Evolutionary conservation across 345 rosid genomes (phyloP), one percentile per base, ranked within the genome.

Genomic region (Melastoma malabathricum): DNA sequence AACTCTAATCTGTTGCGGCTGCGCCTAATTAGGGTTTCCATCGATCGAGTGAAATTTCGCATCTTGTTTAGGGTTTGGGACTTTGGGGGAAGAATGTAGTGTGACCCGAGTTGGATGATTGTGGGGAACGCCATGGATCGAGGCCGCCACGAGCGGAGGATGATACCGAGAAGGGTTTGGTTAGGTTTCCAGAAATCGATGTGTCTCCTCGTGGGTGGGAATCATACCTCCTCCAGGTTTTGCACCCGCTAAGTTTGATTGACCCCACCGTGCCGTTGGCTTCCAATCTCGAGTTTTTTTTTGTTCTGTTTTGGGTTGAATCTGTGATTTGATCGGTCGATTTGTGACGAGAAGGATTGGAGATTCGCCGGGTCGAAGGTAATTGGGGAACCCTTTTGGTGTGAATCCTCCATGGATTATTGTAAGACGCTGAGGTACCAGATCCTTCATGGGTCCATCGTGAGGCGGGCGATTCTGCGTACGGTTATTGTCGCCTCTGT

Each of bases 171-270:
- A 62, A 69, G 80, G 68, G 83, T 79, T 56, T 83, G 89, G 95
- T 71, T 81, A 72, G 70, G 75, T 3, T 62, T 72, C 15, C 89
- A 80, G 84, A 76, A 61, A 58, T 72, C 86, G 47, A 76, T 59
- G 79, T 85, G 80, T 57, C 60, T 90, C 94, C 96, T 86, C 72
- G 92, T 90, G 96, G 98, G 96, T 84, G 96, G 98, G 53, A 90
- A 90, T 72, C 98, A 86, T 76, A 86, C 96, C 60, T 86, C 94
- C 60, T 86, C 81, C 92, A 82, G 96, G 94, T 90, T 90, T 82
- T 86, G 96, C 56, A 70, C 92, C 74, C 89, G 98, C 70, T 90
- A 82, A 56, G 25, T 58, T 47, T 49, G 23, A 25, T 18, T 15
- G 48, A 45, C 43, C 39, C 2, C 19, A 57, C 34, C 2, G 2